Evolutionary conservation across 306 rosid species (phyloP), one percentile per base, ranked within the genome.

Genomic region (Cercis canadensis): DNA sequence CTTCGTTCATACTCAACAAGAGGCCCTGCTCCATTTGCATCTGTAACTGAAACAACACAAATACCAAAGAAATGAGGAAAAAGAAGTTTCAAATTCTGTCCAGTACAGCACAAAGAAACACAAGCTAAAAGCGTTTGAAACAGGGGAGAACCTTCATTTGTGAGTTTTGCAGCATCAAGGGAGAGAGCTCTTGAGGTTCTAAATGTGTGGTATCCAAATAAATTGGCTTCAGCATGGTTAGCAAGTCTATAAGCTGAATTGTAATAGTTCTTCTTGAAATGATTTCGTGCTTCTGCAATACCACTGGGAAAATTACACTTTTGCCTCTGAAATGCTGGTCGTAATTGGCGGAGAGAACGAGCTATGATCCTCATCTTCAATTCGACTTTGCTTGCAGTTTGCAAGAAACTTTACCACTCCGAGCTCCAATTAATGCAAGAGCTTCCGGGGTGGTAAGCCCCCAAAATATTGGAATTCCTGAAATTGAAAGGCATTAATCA

Each of bases 1-100:
- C 95, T 82, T 69, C 96, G 81, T 82, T 87, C 97, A 73, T 94
- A 94, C 83, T 94, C 99, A 57, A 94, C 88, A 68, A 94, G 96
- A 43, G 99, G 99, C 60, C 99, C 99, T 9, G 78, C 87, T 66
- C 74, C 69, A 55, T 57, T 82, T 53, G 52, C 61, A 57, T 83
- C 95, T 86, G 88, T 39, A 76, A 72, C 19, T 51, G 65, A 78
- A 57, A 32, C 75, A 65, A 47, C 55, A 74, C 68, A n/a, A 57
- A 67, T 64, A 80, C 54, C 78, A 66, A 49, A 36, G 13, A 78
- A 47, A 71, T 45, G 15, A 18, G 31, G 69, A 19, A 11, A 54
- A 62, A 5, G 0, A 69, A 41, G 55, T 57, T 57, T 56, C 33
- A 70, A 46, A 67, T 56, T 41, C 52, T 56, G 56, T 24, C 10